These are phyloP conservation scores for Mycena metata DNA, from an alignment of 768 basidiomycete genomes.

Conservation along the genomic window DNA sequence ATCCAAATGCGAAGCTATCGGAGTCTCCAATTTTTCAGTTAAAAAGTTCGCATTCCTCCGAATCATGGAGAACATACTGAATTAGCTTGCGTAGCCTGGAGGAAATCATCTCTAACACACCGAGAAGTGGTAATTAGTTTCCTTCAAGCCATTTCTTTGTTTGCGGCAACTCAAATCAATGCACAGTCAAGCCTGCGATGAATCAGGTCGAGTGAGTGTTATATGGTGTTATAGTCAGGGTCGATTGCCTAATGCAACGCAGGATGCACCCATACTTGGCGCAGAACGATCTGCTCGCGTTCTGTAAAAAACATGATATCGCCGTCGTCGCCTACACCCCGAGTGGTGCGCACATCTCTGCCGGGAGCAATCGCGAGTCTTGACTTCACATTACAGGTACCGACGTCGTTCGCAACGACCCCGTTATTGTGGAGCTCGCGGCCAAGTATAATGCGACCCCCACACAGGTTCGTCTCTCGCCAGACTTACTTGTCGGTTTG, in stretches of 20 bases:
- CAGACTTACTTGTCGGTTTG: background rate
- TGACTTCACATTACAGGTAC: constrained; percentile 30
- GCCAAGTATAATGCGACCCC: constrained; percentile 46
- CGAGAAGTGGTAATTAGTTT: constrained; percentile 15
- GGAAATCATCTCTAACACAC: constrained; percentile 42
- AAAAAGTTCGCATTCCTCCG: constrained; percentile 41
- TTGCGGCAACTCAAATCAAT: background rate
- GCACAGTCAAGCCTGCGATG: constrained; percentile 47
- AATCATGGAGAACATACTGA: background rate
- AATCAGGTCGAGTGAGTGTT: constrained; percentile 47
- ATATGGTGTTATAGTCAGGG: background rate
- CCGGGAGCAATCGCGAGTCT: no score
- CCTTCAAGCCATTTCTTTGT: background rate
- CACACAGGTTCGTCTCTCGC: constrained; percentile 31
- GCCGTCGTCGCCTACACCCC: constrained; percentile 50
- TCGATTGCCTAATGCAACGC: constrained; percentile 18
- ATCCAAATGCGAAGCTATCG: constrained; percentile 46
- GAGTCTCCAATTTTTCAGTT: constrained; percentile 52
- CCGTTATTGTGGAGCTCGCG: constrained; percentile 45
- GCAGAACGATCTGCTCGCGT: constrained; percentile 46
- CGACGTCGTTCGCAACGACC: constrained; percentile 46
- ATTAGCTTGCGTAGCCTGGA: constrained; percentile 35
- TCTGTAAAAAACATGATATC: constrained; percentile 48
- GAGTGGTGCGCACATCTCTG: constrained; percentile 38
- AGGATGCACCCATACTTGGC: constrained; percentile 49